Evolutionary conservation across 1,284 basidiomycete genomes (phyloP), one percentile per base, ranked within the genome.

Genomic region (Sanghuangporus sanghuang): DNA sequence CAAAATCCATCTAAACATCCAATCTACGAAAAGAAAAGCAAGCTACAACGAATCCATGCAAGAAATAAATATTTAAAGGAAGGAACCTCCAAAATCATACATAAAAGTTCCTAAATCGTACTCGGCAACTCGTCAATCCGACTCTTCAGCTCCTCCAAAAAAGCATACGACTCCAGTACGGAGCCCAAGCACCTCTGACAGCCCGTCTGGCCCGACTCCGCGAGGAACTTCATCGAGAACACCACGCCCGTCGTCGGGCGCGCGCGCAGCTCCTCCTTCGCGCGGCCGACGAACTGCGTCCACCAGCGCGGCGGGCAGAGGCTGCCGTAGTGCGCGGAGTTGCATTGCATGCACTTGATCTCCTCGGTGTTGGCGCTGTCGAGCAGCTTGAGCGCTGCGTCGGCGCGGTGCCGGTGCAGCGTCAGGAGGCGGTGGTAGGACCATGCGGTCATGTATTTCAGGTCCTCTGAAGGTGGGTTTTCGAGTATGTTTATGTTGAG

Each of bases 291-390:
- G 68, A 82, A 90, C 65, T 83, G 81, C 39, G 72, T 73, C 87
- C 87, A 90, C 88, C 89, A 90, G 71, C 80, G 80, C 32, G 87
- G 88, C 21, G 79, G 77, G 11, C 77, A 76, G 62, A 82, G 76
- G 48, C 77, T 73, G 1, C 74, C 74, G 52, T 80, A 81, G 66
- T 79, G 73, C 2, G 78, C 76, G 8, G 82, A 82, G 53, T 85
- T 87, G 70, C 87, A 90, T 64, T 86, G 82, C 74, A 84, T 80
- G 73, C 88, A 90, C 71, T 84, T 84, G 67, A 87, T 69, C 48
- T 81, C 77, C 8, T 78, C 76, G 1, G 80, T 73, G 32, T 77
- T 69, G 7, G 57, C 55, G 23, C n/a, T 18, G 65, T 76, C 73
- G 14, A 89, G 69, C 44, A 85, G 72, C 27, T 75, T 76, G 59